Conservation (phyloP, 129 eudicot genomes). For the Artemisia annua region DNA sequence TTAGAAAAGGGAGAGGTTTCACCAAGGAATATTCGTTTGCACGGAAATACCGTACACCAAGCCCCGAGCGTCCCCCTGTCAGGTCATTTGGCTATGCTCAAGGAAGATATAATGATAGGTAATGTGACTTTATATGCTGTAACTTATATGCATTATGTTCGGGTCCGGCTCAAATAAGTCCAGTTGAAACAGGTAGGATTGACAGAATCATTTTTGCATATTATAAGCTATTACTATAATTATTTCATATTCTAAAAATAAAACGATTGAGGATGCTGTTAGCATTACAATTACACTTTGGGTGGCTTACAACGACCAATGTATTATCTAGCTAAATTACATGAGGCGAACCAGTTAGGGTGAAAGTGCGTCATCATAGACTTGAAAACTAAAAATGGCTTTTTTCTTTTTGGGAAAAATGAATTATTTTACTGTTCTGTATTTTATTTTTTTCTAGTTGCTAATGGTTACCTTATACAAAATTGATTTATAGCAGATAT, state of each 20-base stretch:
- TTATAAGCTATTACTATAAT: too few species aligned
- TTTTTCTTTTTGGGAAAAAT: too few species aligned
- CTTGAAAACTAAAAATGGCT: too few species aligned
- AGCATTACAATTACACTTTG: slow-evolving; percentile 1
- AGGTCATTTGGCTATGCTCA: slow-evolving; percentile 64
- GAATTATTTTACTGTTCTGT: neutral
- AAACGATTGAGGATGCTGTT: neutral
- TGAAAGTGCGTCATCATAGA: too few species aligned
- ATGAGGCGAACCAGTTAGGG: too few species aligned
- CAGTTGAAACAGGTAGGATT: neutral
- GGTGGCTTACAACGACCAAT: neutral
- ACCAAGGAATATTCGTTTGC: slow-evolving; percentile 82
- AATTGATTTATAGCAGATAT: slow-evolving; percentile 42
- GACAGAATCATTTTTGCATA: neutral
- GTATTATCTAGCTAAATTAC: too few species aligned
- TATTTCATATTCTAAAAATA: neutral
- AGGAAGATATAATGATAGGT: slow-evolving; percentile 75
- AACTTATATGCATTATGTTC: slow-evolving; percentile 1
- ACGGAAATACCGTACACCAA: slow-evolving; percentile 78
- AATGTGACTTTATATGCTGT: neutral
- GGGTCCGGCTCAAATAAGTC: neutral
- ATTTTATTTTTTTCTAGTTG: neutral
- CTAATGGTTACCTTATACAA: neutral
- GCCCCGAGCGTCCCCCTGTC: slow-evolving; percentile 69
- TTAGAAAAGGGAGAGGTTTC: slow-evolving; percentile 95